Evolutionary conservation across 2,329 filamentous ascomycete species (phyloP), one percentile per base, ranked within the genome.

Genomic region (Conoideocrella luteorostrata): DNA sequence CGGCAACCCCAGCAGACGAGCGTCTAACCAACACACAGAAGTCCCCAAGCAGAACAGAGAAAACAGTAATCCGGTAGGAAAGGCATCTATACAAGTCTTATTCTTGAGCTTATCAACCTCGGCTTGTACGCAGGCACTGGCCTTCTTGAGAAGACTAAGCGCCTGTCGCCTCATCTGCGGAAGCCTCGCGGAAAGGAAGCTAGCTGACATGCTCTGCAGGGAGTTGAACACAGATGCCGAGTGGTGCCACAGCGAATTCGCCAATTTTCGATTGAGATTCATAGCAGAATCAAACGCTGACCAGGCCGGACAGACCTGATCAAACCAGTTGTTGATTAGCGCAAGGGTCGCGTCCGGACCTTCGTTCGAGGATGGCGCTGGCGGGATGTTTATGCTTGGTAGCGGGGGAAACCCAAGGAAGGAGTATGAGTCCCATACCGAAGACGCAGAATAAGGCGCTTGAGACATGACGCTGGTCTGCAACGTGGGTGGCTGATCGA

Each of bases 121-220:
- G 7, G 32, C 32, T 18, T 34, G 32, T 7, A 34, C 32, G 15
- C 32, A 34, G 32, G 15, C 32, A 18, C 32, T 34, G 9, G 66
- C 66, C 1, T 54, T 54, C 35, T 60, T 56, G 35, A 68, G 51
- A n/a, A 65, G 58, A 3, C 56, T 48, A 5, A 57, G 46, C 0
- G 65, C 62, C 1, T 63, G 57, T 12, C 60, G 62, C 5, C 54
- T 52, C 56, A 68, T 59, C n/a, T 60, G 56, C 1, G 64, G 64
- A 13, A 67, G 47, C 15, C 62, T 46, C 0, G 59, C 55, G 0
- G 59, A 58, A 9, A 68, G 41, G 6, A 64, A 68, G 0, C 59
- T 59, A 0, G 66, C 66, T 0, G 66, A 66, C 66, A 69, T 69
- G 33, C 64, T 66, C 44, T 68, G 64, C 9, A 69, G 47, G 9